Conservation (phyloP, 345 rosid genomes). For the Eucalyptus curtisii region DNA sequence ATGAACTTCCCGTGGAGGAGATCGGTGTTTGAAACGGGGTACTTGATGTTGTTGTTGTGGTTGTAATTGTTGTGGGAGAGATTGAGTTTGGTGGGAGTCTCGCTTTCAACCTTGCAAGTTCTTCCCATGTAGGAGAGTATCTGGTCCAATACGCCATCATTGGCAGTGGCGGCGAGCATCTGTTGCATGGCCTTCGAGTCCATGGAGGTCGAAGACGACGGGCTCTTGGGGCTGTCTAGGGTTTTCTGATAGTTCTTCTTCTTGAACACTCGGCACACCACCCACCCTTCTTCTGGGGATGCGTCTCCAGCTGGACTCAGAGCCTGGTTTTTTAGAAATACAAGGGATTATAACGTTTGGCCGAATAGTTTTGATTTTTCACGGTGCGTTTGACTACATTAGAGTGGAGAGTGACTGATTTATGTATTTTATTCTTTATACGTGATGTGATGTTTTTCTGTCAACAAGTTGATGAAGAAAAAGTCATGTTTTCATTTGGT, state of each 20-base stretch:
- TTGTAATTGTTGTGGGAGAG: neutral
- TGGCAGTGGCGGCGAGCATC: slow-evolving; percentile 1
- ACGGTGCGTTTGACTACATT: neutral
- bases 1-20: slow-evolving; percentile 12
- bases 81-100: neutral
- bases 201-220: slow-evolving; percentile 17
- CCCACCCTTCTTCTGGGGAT: slow-evolving; percentile 89
- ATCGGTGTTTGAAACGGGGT: neutral
- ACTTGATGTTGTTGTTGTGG: neutral
- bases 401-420: neutral
- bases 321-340: neutral
- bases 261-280: slow-evolving; percentile 85
- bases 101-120: slow-evolving; percentile 25
- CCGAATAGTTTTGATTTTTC: neutral
- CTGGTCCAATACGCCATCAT: slow-evolving; percentile 29
- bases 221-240: slow-evolving; percentile 56
- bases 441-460: neutral
- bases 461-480: neutral
- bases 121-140: slow-evolving; percentile 39
- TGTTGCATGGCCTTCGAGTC: slow-evolving; percentile 17
- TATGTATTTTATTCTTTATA: neutral
- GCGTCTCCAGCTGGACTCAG: neutral
- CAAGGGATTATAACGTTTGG: neutral
- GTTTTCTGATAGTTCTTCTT: slow-evolving; percentile 89
- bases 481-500: neutral